Evolutionary conservation across 2,329 filamentous ascomycete species (phyloP), one percentile per base, ranked within the genome.

Genomic region (Daldinia sp.): DNA sequence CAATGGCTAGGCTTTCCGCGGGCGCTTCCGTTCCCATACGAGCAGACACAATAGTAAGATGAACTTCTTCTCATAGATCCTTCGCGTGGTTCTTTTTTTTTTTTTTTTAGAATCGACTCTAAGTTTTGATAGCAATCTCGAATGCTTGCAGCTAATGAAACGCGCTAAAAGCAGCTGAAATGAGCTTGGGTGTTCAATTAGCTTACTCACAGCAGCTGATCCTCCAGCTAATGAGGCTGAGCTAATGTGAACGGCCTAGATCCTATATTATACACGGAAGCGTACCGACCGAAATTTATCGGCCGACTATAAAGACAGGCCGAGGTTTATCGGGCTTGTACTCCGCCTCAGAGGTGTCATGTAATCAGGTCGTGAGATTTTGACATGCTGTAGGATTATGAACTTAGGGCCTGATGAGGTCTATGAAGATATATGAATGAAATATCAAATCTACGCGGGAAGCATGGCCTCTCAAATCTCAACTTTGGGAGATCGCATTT

Each of bases 201-300:
- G 50, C 18, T 33, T 53, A 53, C 50, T 35, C 15, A 20, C 26
- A 33, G 20, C 28, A 4, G 28, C 50, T 53, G 50, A 53, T 53
- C 50, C 50, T 53, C 20, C 50, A 33, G 50, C 26, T 53, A 33
- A 53, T 35, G 30, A 53, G 50, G 50, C 50, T 35, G n/a, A 53
- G 50, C 30, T 20, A 20, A 53, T 28, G 23, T n/a, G 44, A 48
- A 12, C 46, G 7, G 15, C 46, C 15, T 18, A 10, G 28, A 51
- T 51, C 46, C 46, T 33, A 33, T 18, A 18, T 39, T 54, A 39
- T 18, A 33, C 26, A 18, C 13, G 46, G 46, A 15, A 5, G 26
- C 28, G 15, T 51, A 33, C 46, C 51, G 33, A 54, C 51, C 51
- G 51, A 54, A 6, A 39, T 54, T 54, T 54, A 39, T 54, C 51